Base-by-base conservation (phyloP, 805 yeast species). In the Metschnikowia matae region DNA sequence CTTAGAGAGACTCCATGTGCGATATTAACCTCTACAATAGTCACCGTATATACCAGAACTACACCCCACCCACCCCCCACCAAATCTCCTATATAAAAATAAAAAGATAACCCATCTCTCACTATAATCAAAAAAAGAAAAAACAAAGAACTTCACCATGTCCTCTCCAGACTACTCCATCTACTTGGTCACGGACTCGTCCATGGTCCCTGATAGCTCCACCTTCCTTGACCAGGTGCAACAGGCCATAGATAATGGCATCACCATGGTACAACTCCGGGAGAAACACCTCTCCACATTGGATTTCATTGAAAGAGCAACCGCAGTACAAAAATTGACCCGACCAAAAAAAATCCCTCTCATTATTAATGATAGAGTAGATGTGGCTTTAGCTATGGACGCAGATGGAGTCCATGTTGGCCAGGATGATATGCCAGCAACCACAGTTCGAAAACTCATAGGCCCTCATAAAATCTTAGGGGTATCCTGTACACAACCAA, bases 361-460 rank as follows among this genome's bases (percentile, higher is more conserved):
- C 56, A 80, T 90, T 33, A 89, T 90, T 61, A 89, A 90, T 58
- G 97, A 90, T 61, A 71, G 97, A 46, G 78, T 89, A 2, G 97
- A 90, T 62, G 89, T 91, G 11, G 97, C 96, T 0, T 69, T 91
- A 40, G 97, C 97, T 0, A 75, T 89, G 49, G 94, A 80, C 57
- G 96, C 96, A 2, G 96, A 89, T 55, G 96, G 96, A 34, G 85
- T 91, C 7, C 97, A 90, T 69, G 88, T 90, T 18, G 97, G 97
- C 0, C 97, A 90, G 65, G 90, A 84, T 48, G 97, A 90, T 62
- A 87, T 90, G 88, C 77, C 79, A 10, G 81, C 81, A 1, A 59
- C 59, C 1, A 58, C 75, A 36, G 94, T 81, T 1, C 68, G 97
- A 35, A 61, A 71, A 58, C 61, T 89, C 32, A 66, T 89, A 11